A percentile compares a stretch with the other conserved stretches of the same genome.
Conservation (phyloP, 352 stramenopile genomes). For the Pythium angustatum region DNA sequence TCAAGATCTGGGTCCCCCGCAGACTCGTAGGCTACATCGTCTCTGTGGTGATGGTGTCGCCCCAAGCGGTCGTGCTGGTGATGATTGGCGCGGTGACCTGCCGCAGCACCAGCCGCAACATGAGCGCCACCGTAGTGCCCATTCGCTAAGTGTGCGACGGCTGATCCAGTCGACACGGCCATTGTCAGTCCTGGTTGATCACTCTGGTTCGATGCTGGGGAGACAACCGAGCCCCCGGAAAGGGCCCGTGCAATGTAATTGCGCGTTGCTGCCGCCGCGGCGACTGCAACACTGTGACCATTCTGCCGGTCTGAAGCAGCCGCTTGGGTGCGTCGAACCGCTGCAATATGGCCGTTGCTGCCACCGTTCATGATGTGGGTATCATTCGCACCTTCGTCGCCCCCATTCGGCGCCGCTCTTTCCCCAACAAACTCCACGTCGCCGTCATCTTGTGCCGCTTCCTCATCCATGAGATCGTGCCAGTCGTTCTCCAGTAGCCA, state of each 20-base stretch:
- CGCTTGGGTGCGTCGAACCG: not conserved
- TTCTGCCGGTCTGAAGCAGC: not conserved
- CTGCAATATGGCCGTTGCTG: not conserved
- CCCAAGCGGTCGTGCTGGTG: conserved; percentile 6
- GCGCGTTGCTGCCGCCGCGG: conserved; percentile 14
- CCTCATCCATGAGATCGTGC: conserved; percentile 35
- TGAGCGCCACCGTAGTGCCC: not conserved
- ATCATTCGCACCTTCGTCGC: not conserved
- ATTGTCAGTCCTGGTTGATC: conserved; percentile 25
- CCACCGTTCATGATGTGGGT: not conserved
- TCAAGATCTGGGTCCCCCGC: conserved; percentile 23
- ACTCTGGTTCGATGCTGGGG: conserved; percentile 20
- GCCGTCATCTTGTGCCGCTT: conserved; percentile 16
- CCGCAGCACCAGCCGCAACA: not conserved
- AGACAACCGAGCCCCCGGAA: conserved; percentile 6
- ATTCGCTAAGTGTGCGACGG: not conserved
- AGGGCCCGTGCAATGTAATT: conserved; percentile 19
- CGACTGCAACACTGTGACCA: conserved; percentile 14
- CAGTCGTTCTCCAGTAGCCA: conserved; percentile 45
- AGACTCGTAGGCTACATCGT: conserved; percentile 22
- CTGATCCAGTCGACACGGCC: conserved; percentile 21
- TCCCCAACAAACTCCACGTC: conserved; percentile 10
- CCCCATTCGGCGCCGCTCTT: not conserved
- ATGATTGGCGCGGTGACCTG: not conserved
- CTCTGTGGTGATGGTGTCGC: conserved; percentile 6